Evolutionary conservation across 192 early-diverging fungal species (phyloP).

Genomic region (Coemansia sp.): DNA sequence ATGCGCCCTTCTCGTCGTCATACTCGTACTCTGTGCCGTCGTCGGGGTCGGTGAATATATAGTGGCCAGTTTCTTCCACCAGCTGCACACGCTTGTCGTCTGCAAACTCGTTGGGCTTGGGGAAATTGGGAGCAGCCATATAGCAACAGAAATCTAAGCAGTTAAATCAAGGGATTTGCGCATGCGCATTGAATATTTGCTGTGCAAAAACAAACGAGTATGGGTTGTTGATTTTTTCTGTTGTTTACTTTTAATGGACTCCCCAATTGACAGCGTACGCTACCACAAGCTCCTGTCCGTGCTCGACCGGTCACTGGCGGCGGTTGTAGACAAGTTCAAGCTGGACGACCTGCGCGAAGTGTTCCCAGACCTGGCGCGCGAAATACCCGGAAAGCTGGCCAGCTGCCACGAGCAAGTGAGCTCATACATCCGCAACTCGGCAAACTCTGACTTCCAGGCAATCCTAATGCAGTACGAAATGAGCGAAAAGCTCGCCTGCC

Average conservation of each 20-base stretch:
- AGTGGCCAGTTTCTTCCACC: conserved; percentile 71
- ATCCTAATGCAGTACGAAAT: conserved; percentile 55
- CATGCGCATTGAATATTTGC: too few species aligned
- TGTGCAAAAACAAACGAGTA: background rate
- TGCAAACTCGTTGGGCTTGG: conserved; percentile 47
- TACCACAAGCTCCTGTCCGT: conserved; percentile 49
- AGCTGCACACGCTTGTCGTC: conserved; percentile 59
- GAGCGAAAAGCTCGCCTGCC: conserved; percentile 29
- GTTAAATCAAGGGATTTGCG: too few species aligned
- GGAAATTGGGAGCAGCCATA: conserved; percentile 26
- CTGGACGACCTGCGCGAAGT: conserved; percentile 33
- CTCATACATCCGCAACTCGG: conserved; percentile 49
- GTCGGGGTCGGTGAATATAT: conserved; percentile 69
- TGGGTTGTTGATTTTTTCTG: background rate
- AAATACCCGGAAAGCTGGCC: conserved; percentile 47
- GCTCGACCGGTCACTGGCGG: conserved; percentile 49
- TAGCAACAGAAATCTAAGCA: too few species aligned
- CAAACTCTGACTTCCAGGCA: conserved; percentile 45
- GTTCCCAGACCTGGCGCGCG: conserved; percentile 39
- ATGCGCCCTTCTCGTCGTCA: conserved; percentile 72
- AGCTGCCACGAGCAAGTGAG: conserved; percentile 51
- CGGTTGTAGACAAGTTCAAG: conserved; percentile 46
- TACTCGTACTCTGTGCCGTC: conserved; percentile 83
- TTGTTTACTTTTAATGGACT: background rate
- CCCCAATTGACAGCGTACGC: conserved; percentile 31